These are phyloP conservation scores for Apiospora sp. DNA, from an alignment of 2,329 filamentous ascomycete species.

Conservation along the genomic window DNA sequence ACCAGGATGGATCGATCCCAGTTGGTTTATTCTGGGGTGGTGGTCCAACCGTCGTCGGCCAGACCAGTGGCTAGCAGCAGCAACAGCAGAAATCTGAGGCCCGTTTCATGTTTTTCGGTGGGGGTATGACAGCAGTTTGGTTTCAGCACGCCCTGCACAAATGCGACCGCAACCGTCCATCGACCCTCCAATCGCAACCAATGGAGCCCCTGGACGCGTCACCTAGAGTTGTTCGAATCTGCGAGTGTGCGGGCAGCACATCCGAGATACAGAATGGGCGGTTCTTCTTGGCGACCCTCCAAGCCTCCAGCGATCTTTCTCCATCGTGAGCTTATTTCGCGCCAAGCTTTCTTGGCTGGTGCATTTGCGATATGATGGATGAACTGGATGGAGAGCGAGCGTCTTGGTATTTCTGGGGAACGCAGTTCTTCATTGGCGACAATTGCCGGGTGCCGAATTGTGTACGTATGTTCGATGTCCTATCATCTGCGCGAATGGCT, in stretches of 20 bases:
- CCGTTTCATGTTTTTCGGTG: slow-evolving; percentile 9
- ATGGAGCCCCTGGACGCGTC: slow-evolving; percentile 7
- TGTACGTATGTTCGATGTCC: neutral
- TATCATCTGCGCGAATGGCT: neutral
- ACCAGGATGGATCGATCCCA: neutral
- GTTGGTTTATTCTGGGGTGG: neutral
- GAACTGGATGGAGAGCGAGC: neutral
- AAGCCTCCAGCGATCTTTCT: neutral
- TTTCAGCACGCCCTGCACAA: slow-evolving; percentile 7
- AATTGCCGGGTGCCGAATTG: neutral
- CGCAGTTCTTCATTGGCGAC: neutral
- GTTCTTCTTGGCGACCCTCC: neutral
- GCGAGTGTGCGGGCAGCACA: neutral
- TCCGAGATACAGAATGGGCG: slow-evolving; percentile 5
- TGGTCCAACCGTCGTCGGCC: neutral
- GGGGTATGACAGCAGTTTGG: slow-evolving; percentile 15
- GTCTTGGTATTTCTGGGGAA: neutral
- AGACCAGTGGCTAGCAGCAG: neutral
- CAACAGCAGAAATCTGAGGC: slow-evolving; percentile 1
- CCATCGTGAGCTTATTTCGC: slow-evolving; percentile 10
- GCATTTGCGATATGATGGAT: neutral
- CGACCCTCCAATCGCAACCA: slow-evolving; percentile 17
- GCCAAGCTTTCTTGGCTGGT: slow-evolving; percentile 20
- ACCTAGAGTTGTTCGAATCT: neutral
- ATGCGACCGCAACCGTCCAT: neutral